phyloP scores from a whole-genome alignment of 495 filamentous ascomycete genomes.

The Penicillium manginii region DNA sequence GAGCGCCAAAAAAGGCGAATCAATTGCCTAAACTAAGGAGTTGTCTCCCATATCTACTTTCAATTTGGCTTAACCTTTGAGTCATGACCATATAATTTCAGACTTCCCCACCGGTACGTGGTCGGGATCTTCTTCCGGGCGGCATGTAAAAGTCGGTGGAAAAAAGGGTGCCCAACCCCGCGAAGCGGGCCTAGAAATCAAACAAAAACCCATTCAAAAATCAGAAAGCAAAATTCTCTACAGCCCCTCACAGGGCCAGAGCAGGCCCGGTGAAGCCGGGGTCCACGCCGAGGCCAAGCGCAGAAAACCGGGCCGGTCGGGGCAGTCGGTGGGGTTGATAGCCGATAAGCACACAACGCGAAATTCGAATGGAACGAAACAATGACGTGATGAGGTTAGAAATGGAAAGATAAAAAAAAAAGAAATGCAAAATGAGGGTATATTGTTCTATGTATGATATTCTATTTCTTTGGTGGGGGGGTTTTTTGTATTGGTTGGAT shows the following conservation, averaged over 20 bases:
- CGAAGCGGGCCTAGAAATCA: background rate
- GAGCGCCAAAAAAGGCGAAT: too few relatives aligned
- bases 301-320: conserved; percentile 25
- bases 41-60: too few relatives aligned
- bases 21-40: too few relatives aligned
- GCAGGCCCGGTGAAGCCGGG: conserved; percentile 1
- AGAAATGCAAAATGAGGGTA: conserved; percentile 25
- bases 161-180: background rate
- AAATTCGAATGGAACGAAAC: too few relatives aligned
- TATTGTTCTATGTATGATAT: conserved; percentile 31
- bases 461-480: conserved; percentile 12
- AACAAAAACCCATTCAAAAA: background rate
- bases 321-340: conserved; percentile 13
- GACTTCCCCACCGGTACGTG: background rate
- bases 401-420: conserved; percentile 2
- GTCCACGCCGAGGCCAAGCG: conserved; percentile 16
- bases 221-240: background rate
- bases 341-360: conserved; percentile 23
- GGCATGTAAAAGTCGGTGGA: background rate
- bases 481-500: conserved; percentile 1
- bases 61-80: background rate
- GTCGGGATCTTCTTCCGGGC: background rate
- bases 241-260: background rate
- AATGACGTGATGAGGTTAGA: background rate
- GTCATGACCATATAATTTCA: background rate